A percentile compares a stretch with the other conserved stretches of the same genome.
Evolutionary conservation across 129 eudicot genomes (phyloP).

Genomic region (Logfia minima): DNA sequence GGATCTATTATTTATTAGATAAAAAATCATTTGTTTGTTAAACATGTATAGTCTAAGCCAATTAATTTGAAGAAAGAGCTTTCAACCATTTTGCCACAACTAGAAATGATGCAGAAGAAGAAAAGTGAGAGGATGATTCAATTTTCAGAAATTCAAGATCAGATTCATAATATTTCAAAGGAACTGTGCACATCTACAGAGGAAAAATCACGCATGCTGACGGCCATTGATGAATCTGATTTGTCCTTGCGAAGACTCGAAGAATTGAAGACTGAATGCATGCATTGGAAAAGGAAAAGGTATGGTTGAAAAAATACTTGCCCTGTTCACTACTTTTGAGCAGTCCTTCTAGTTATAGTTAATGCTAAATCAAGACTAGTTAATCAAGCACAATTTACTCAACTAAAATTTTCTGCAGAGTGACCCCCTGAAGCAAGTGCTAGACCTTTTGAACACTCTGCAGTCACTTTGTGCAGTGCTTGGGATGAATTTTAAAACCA

Average conservation of each 20-base stretch:
- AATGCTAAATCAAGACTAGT: not conserved
- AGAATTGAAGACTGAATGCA: constrained; percentile 45
- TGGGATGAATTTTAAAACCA: constrained; percentile 53
- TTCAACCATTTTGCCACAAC: constrained; percentile 46
- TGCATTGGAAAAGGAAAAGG: constrained; percentile 69
- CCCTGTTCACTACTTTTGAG: not conserved
- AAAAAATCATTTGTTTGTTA: not conserved
- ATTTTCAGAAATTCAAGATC: constrained; percentile 54
- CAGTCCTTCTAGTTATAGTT: not conserved
- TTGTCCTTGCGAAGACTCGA: constrained; percentile 59
- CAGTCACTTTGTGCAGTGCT: constrained; percentile 59
- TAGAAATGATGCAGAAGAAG: constrained; percentile 64
- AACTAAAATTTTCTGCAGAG: constrained; percentile 35
- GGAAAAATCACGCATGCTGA: constrained; percentile 11
- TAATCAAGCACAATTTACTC: not conserved
- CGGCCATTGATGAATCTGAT: constrained; percentile 53
- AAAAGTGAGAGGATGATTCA: constrained; percentile 55
- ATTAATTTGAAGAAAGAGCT: constrained; percentile 57
- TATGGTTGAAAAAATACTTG: not conserved
- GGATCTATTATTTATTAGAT: not conserved
- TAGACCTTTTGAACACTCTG: constrained; percentile 44
- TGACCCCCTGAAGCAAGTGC: constrained; percentile 61
- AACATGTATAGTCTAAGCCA: constrained; percentile 36
- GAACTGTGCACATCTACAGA: constrained; percentile 43
- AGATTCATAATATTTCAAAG: constrained; percentile 40